Percentiles rank a stretch among this genome's conserved stretches.
Evolutionary conservation across 495 filamentous ascomycete species (phyloP).

Genomic region (Jackrogersella minutella): DNA sequence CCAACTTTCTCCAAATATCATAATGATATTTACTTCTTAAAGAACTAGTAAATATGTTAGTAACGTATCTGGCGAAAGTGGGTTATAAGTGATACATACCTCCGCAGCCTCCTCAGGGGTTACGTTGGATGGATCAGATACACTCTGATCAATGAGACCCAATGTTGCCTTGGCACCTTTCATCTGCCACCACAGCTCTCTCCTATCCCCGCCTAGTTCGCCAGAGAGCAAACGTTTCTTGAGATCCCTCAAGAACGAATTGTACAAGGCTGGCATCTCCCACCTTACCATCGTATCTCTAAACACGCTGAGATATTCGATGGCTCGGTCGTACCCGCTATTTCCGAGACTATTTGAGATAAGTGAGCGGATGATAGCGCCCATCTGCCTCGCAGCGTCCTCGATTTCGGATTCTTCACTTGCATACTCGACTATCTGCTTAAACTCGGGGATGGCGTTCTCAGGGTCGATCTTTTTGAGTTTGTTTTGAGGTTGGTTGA

Average conservation of each 20-base stretch:
- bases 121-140: slow-evolving; percentile 68
- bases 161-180: slow-evolving; percentile 67
- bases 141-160: slow-evolving; percentile 73
- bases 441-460: slow-evolving; percentile 94
- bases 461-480: slow-evolving; percentile 70
- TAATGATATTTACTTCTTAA: slow-evolving; percentile 25
- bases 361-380: slow-evolving; percentile 69
- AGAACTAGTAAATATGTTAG: slow-evolving; percentile 38
- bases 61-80: not conserved
- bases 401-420: slow-evolving; percentile 68
- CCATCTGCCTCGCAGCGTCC: slow-evolving; percentile 78
- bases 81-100: slow-evolving; percentile 48
- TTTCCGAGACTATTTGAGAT: slow-evolving; percentile 79
- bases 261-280: slow-evolving; percentile 81
- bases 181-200: slow-evolving; percentile 83
- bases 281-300: slow-evolving; percentile 77
- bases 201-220: slow-evolving; percentile 80
- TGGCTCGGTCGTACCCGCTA: slow-evolving; percentile 73
- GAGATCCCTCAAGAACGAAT: slow-evolving; percentile 73
- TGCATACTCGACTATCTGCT: slow-evolving; percentile 73
- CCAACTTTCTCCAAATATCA: not conserved
- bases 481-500: slow-evolving; percentile 59
- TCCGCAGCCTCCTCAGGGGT: slow-evolving; percentile 71
- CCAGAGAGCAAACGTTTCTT: slow-evolving; percentile 75
- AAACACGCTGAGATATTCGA: slow-evolving; percentile 80